Conservation (phyloP, 495 filamentous ascomycete genomes). For the Trichoderma asperelloides region DNA sequence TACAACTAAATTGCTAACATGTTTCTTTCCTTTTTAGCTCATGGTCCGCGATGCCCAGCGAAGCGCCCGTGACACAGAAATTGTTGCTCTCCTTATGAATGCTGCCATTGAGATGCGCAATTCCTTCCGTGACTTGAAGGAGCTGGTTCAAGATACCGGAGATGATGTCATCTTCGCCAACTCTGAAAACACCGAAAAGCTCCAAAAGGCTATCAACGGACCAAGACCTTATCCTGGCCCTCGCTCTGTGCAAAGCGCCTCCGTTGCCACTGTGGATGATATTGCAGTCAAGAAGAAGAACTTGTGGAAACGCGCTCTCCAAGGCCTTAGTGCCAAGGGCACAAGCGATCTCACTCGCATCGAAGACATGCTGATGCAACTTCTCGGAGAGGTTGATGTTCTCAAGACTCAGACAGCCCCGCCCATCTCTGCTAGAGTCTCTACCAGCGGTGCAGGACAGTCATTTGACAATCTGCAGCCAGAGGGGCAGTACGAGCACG, state of each 20-base stretch:
- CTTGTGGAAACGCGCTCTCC: slow-evolving; percentile 83
- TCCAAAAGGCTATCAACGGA: slow-evolving; percentile 72
- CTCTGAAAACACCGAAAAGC: slow-evolving; percentile 77
- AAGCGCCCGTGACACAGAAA: slow-evolving; percentile 93
- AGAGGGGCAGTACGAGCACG: slow-evolving; percentile 47
- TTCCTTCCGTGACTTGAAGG: slow-evolving; percentile 94
- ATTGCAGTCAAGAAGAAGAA: slow-evolving; percentile 71
- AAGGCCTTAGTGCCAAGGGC: slow-evolving; percentile 77
- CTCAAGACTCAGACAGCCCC: slow-evolving; percentile 56
- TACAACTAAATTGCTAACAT: slow-evolving; percentile 27
- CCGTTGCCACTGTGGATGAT: slow-evolving; percentile 56
- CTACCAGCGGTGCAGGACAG: slow-evolving; percentile 30
- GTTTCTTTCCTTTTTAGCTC: slow-evolving; percentile 38
- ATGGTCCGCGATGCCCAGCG: slow-evolving; percentile 96
- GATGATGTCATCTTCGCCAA: slow-evolving; percentile 72
- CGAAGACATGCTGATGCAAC: slow-evolving; percentile 88
- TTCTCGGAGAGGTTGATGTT: slow-evolving; percentile 84
- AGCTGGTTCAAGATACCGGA: slow-evolving; percentile 77
- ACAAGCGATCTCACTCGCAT: slow-evolving; percentile 83
- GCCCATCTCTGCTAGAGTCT: slow-evolving; percentile 23
- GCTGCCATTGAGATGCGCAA: slow-evolving; percentile 96
- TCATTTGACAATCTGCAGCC: slow-evolving; percentile 48
- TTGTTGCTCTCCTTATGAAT: slow-evolving; percentile 85
- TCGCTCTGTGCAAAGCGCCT: slow-evolving; percentile 44
- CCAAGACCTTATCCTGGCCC: slow-evolving; percentile 74